Percentiles rank a stretch among this genome's conserved stretches.
Evolutionary conservation across 2,329 filamentous ascomycete species (phyloP).

Genomic region (Hymenoscyphus linearis): DNA sequence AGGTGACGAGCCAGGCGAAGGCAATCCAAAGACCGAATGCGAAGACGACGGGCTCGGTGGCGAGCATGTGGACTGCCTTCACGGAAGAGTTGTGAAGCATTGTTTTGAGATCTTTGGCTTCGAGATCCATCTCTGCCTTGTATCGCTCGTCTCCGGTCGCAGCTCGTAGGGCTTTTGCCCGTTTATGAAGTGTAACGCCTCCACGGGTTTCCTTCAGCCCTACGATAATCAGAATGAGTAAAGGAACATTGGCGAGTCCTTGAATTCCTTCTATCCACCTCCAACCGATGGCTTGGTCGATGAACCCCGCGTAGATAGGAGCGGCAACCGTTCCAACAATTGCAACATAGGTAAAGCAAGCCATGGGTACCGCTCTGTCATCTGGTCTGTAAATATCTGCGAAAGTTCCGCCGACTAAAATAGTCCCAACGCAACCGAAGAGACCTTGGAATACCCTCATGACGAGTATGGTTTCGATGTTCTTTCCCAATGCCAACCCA

Average conservation of each 20-base stretch:
- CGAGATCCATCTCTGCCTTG: conserved; percentile 46
- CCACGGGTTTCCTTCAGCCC: conserved; percentile 79
- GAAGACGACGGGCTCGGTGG: conserved; percentile 73
- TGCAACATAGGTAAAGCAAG: conserved; percentile 71
- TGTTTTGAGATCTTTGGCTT: conserved; percentile 47
- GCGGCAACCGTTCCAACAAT: conserved; percentile 69
- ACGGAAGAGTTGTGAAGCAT: conserved; percentile 70
- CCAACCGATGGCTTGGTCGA: conserved; percentile 61
- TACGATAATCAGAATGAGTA: conserved; percentile 60
- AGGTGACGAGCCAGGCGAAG: conserved; percentile 84
- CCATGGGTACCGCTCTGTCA: conserved; percentile 81
- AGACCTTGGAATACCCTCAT: conserved; percentile 66
- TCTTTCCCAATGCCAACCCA: conserved; percentile 66
- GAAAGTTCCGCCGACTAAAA: conserved; percentile 80
- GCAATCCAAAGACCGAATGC: conserved; percentile 84
- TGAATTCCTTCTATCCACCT: conserved; percentile 88
- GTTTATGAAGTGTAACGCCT: conserved; percentile 69
- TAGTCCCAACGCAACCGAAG: conserved; percentile 63
- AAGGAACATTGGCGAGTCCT: conserved; percentile 58
- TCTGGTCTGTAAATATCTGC: conserved; percentile 75
- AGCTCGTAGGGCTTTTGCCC: conserved; percentile 61
- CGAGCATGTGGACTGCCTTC: conserved; percentile 66
- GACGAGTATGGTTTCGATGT: conserved; percentile 66
- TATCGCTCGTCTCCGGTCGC: conserved; percentile 55
- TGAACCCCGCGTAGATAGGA: conserved; percentile 57